Evolutionary conservation across 1,284 basidiomycete species (phyloP).

Genomic region (Tilletia horrida): DNA sequence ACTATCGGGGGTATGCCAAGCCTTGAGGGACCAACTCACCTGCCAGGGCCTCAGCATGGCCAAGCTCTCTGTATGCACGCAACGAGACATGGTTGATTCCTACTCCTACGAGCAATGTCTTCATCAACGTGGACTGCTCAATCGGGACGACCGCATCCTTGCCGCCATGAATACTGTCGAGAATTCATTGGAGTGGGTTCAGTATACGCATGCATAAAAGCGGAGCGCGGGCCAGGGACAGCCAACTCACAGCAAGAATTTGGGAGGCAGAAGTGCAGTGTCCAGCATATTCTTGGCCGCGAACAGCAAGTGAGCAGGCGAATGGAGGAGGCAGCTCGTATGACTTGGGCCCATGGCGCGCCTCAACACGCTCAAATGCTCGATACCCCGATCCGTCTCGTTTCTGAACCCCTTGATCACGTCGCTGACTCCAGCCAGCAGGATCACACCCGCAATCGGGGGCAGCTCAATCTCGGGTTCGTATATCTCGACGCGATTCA

Average conservation of each 20-base stretch:
- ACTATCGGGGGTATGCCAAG: background rate
- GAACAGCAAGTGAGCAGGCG: slow-evolving; percentile 56
- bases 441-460: slow-evolving; percentile 53
- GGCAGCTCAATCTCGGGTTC: slow-evolving; percentile 54
- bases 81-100: slow-evolving; percentile 54
- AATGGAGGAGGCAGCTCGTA: slow-evolving; percentile 55
- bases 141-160: slow-evolving; percentile 54
- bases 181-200: background rate
- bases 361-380: slow-evolving; percentile 55
- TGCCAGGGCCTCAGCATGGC: slow-evolving; percentile 53
- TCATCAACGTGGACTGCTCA: slow-evolving; percentile 55
- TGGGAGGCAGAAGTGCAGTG: slow-evolving; percentile 49
- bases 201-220: background rate
- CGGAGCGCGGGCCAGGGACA: background rate
- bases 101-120: slow-evolving; percentile 56
- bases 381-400: slow-evolving; percentile 52
- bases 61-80: slow-evolving; percentile 53
- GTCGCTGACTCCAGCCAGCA: slow-evolving; percentile 56
- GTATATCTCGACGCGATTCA: slow-evolving; percentile 54
- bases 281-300: slow-evolving; percentile 56
- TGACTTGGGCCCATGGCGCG: slow-evolving; percentile 55
- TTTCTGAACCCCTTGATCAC: slow-evolving; percentile 55
- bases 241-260: slow-evolving; percentile 47
- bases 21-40: slow-evolving; percentile 28
- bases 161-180: slow-evolving; percentile 53